Conservation (phyloP, 768 basidiomycete species). For the Chalciporus chontae region DNA sequence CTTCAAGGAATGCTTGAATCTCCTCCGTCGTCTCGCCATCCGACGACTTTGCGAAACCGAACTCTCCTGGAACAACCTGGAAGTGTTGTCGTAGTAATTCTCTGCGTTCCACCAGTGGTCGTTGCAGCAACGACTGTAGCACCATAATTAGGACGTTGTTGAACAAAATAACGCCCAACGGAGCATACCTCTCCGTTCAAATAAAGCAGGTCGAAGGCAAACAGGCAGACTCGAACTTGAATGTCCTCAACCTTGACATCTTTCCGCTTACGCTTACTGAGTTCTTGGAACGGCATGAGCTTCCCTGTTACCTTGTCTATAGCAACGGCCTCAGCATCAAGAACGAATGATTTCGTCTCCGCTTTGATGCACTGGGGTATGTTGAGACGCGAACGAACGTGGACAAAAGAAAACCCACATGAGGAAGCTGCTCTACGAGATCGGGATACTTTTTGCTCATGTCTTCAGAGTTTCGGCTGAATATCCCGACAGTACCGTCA, state of each 20-base stretch:
- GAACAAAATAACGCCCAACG: background rate
- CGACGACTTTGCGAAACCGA: conserved; percentile 88
- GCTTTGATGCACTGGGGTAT: conserved; percentile 74
- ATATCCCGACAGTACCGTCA: conserved; percentile 83
- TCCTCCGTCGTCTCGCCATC: conserved; percentile 90
- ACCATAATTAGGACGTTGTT: conserved; percentile 1
- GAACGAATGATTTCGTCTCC: conserved; percentile 82
- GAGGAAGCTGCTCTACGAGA: conserved; percentile 89
- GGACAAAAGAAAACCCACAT: conserved; percentile 41
- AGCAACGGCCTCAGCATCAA: conserved; percentile 96
- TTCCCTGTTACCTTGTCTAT: conserved; percentile 82
- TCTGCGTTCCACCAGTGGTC: conserved; percentile 71
- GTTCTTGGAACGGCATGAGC: conserved; percentile 97
- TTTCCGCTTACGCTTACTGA: conserved; percentile 91
- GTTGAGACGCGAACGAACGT: conserved; percentile 3
- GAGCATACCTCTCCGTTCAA: conserved; percentile 84
- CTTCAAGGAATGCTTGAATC: conserved; percentile 91
- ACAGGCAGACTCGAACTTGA: conserved; percentile 92
- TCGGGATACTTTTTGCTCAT: conserved; percentile 99
- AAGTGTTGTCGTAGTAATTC: conserved; percentile 78
- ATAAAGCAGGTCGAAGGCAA: conserved; percentile 95
- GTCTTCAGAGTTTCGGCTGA: conserved; percentile 96
- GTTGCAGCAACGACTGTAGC: conserved; percentile 75
- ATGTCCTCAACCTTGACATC: conserved; percentile 98
- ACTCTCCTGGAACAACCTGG: conserved; percentile 79